Base-by-base conservation (phyloP, 345 rosid genomes). In the Aquilaria malaccensis region DNA sequence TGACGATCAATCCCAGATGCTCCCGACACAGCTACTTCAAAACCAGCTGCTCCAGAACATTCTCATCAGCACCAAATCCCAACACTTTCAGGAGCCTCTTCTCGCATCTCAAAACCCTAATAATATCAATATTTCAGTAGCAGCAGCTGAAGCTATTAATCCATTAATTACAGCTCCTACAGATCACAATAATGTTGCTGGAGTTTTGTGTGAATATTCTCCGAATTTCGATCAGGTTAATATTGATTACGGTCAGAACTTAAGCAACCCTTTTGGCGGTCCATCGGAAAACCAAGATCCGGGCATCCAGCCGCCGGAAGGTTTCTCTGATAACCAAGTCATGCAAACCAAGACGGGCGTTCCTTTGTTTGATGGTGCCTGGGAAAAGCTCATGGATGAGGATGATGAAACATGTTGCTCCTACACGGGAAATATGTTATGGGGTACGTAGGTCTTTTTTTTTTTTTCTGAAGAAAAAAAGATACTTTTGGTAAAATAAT, bases 351-450 rank as follows among this genome's bases (percentile, higher is more conserved):
- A 70, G 31, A 46, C 32, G 10, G 51, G 51, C 48, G 56, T 60
- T 59, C 71, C 66, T 11, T 55, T 63, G 11, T 49, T 64, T 53
- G 75, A 75, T 56, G 91, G 81, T 53, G 83, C 70, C 45, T 83
- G 77, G 89, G 87, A 83, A 59, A 89, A 76, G 47, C 73, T 84
- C 32, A 50, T 75, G 43, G 43, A 37, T 54, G 79, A 80, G 70
- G 85, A 84, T 43, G 89, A 84, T 58, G 87, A 83, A 69, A 58
- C 73, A 51, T 64, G 63, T 55, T 84, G 73, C 60, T 81, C 85
- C 68, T 84, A 70, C 79, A 37, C 43, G 83, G 92, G 94, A 76
- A 79, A 72, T 82, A 81, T 52, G 69, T 86, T 72, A 75, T 89
- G 58, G 78, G 83, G 76, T 81, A 83, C 58, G 78, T 47, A 2